phyloP scores from a whole-genome alignment of 2,329 filamentous ascomycete genomes.

The Ascochyta lentis region DNA sequence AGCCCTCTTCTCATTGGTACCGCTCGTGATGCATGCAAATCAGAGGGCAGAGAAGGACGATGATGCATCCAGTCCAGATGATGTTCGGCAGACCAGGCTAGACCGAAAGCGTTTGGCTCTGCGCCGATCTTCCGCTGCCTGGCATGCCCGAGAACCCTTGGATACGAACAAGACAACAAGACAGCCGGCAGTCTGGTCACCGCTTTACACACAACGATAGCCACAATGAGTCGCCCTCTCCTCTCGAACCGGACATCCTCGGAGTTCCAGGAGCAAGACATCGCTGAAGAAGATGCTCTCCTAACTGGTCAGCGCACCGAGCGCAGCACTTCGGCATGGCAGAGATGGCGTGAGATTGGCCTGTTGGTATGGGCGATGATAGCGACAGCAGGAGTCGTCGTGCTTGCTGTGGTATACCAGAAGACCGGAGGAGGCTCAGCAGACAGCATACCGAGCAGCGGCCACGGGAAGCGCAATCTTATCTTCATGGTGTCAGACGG shows the following conservation, averaged over 20 bases:
- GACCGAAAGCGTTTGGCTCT: slow-evolving; percentile 14
- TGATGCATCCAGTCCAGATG: slow-evolving; percentile 22
- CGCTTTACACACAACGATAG: slow-evolving; percentile 13
- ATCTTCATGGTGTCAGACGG: slow-evolving; percentile 99
- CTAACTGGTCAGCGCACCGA: slow-evolving; percentile 60
- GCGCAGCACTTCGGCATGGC: slow-evolving; percentile 48
- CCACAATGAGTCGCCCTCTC: slow-evolving; percentile 53
- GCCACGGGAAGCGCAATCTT: slow-evolving; percentile 79
- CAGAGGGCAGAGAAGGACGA: slow-evolving; percentile 1
- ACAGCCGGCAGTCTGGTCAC: slow-evolving; percentile 8
- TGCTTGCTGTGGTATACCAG: slow-evolving; percentile 83
- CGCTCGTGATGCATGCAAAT: slow-evolving; percentile 1
- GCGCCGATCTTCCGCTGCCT: slow-evolving; percentile 21
- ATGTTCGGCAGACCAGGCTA: slow-evolving; percentile 17
- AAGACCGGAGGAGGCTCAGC: slow-evolving; percentile 51
- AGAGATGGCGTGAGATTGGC: slow-evolving; percentile 74
- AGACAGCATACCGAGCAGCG: slow-evolving; percentile 38
- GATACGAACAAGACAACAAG: slow-evolving; percentile 9
- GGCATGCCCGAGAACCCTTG: slow-evolving; percentile 6
- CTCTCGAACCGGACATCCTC: slow-evolving; percentile 63
- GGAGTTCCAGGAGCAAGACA: slow-evolving; percentile 58
- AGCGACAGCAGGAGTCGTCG: slow-evolving; percentile 78
- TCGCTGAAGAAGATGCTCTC: slow-evolving; percentile 68
- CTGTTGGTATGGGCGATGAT: slow-evolving; percentile 84
- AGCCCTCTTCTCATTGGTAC: neutral